phyloP scores from a whole-genome alignment of 139 green algal species.

The Pleodorina starrii region DNA sequence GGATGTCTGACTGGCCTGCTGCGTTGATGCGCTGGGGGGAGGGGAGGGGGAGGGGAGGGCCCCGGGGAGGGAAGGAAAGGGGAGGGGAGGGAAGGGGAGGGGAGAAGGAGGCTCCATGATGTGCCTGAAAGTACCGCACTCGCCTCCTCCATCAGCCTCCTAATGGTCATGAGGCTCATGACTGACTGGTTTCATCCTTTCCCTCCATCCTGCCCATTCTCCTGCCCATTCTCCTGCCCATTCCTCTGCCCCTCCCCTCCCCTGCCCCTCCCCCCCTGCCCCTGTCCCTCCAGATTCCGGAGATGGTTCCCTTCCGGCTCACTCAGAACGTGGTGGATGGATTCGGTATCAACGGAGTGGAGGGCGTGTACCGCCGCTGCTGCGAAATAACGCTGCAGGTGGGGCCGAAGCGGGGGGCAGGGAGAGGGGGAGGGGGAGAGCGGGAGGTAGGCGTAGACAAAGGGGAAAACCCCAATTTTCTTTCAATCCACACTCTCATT shows the following conservation, averaged over 20 bases:
- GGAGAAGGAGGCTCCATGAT: too few relatives aligned
- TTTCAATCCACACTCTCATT: background rate
- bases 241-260: background rate
- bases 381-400: conserved; percentile 92
- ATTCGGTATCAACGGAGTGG: conserved; percentile 91
- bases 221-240: background rate
- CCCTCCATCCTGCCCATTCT: background rate
- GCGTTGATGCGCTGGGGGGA: too few relatives aligned
- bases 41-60: too few relatives aligned
- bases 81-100: too few relatives aligned
- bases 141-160: too few relatives aligned
- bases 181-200: background rate
- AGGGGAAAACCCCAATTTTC: background rate
- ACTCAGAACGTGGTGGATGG: conserved; percentile 98
- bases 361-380: conserved; percentile 90
- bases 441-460: background rate
- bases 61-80: too few relatives aligned
- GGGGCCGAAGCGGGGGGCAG: background rate
- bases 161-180: too few relatives aligned
- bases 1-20: too few relatives aligned
- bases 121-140: too few relatives aligned
- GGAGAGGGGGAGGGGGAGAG: background rate
- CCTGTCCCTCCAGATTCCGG: conserved; percentile 71
- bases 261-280: background rate
- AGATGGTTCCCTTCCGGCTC: conserved; percentile 97